phyloP scores from a whole-genome alignment of 768 basidiomycete genomes.

The Boletus vermiculosoides region DNA sequence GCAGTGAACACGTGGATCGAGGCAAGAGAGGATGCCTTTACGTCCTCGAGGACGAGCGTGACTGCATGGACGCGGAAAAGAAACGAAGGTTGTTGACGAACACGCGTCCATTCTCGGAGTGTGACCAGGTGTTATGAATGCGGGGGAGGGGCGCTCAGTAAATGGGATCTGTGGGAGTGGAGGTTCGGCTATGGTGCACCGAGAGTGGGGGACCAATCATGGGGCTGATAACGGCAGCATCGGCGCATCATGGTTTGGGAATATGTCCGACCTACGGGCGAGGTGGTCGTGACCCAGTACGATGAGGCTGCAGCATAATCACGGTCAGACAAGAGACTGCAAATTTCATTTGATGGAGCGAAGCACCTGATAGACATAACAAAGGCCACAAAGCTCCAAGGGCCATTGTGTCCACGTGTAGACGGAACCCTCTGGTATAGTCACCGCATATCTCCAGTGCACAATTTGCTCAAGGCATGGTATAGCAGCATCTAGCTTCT shows the following conservation, averaged over 20 bases:
- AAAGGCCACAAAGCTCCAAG: background rate
- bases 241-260: background rate
- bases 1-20: background rate
- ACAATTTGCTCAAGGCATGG: too few species aligned
- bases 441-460: too few species aligned
- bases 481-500: too few species aligned
- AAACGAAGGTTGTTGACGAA: background rate
- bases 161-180: background rate
- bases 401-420: background rate
- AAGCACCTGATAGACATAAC: background rate
- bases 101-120: background rate
- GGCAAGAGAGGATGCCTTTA: background rate
- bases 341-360: background rate
- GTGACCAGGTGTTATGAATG: background rate
- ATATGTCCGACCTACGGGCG: too few species aligned
- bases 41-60: too few species aligned
- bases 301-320: background rate
- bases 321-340: background rate
- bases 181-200: background rate
- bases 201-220: background rate
- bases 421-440: background rate
- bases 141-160: background rate
- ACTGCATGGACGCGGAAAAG: background rate
- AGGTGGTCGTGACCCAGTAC: too few species aligned
- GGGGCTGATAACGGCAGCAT: background rate